Percentiles rank a stretch among this genome's conserved stretches.
phyloP scores from a whole-genome alignment of 495 filamentous ascomycete genomes.

The Neurospora sp. region DNA sequence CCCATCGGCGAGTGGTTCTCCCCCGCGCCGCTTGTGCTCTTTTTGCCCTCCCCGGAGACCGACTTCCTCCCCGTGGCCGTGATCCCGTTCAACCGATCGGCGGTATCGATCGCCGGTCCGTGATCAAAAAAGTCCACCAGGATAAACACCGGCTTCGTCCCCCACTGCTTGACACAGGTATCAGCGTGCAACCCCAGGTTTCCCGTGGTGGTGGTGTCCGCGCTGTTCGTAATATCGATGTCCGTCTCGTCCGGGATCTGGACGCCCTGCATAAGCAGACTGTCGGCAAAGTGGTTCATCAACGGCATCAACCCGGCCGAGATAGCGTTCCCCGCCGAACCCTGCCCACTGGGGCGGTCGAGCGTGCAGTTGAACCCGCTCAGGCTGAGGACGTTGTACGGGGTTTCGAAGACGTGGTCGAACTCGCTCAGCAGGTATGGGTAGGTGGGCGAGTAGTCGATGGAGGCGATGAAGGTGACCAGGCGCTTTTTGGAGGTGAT shows the following conservation, averaged over 20 bases:
- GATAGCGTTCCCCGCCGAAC: conserved; percentile 37
- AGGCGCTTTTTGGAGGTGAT: conserved; percentile 51
- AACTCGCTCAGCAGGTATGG: conserved; percentile 64
- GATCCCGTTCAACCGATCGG: conserved; percentile 50
- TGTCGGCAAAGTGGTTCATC: conserved; percentile 66
- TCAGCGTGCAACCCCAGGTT: conserved; percentile 49
- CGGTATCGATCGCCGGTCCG: conserved; percentile 47
- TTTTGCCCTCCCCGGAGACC: neutral
- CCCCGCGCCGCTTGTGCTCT: neutral
- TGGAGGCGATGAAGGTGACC: conserved; percentile 51
- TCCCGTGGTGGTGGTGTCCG: conserved; percentile 32
- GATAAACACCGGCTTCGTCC: conserved; percentile 44
- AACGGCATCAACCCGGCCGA: conserved; percentile 40
- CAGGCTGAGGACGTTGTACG: conserved; percentile 49
- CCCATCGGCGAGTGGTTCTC: conserved; percentile 3
- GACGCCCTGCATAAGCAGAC: conserved; percentile 44
- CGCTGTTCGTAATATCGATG: conserved; percentile 46
- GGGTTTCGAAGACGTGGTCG: conserved; percentile 60
- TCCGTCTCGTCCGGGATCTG: conserved; percentile 45
- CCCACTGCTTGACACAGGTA: conserved; percentile 44
- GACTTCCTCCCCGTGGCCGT: conserved; percentile 8
- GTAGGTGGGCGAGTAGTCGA: conserved; percentile 35
- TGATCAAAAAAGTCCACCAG: conserved; percentile 60
- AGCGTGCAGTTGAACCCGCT: conserved; percentile 48
- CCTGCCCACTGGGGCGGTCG: conserved; percentile 43